A percentile compares a stretch with the other conserved stretches of the same genome.
Conservation (phyloP, 768 basidiomycete genomes). For the Termitomyces sp. region DNA sequence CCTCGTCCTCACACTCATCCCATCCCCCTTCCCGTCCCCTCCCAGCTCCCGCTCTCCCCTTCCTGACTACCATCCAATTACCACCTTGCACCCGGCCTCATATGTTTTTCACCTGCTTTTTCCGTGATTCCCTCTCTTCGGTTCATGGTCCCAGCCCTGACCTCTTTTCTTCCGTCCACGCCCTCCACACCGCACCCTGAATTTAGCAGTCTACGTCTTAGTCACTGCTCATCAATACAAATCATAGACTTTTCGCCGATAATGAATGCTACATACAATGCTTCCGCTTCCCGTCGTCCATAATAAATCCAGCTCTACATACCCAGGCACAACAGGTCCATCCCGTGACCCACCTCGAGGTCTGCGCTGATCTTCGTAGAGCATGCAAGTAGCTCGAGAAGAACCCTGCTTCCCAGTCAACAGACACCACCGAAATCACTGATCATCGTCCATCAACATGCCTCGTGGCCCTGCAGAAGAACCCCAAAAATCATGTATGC, state of each 20-base stretch:
- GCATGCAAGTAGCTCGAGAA: background rate
- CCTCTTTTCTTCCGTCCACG: background rate
- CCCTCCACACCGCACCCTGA: background rate
- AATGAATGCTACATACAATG: background rate
- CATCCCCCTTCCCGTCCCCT: too few species aligned
- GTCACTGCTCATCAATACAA: background rate
- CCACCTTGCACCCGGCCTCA: background rate
- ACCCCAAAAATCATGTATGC: background rate
- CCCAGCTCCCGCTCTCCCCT: too few species aligned
- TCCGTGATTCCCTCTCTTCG: background rate
- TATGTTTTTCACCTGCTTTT: background rate
- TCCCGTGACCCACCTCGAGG: conserved; percentile 4
- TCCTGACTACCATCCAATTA: too few species aligned
- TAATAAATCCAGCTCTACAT: background rate
- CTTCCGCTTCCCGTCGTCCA: too few species aligned
- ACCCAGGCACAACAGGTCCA: background rate
- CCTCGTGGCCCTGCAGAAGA: background rate
- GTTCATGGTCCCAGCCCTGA: background rate
- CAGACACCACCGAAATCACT: background rate
- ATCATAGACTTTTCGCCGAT: background rate
- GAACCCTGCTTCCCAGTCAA: background rate
- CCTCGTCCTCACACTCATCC: too few species aligned
- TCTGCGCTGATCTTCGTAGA: background rate
- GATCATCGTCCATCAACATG: conserved; percentile 4
- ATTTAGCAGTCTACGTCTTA: background rate